Evolutionary conservation across 2,329 filamentous ascomycete genomes (phyloP).

Genomic region (Botrytis squamosa): DNA sequence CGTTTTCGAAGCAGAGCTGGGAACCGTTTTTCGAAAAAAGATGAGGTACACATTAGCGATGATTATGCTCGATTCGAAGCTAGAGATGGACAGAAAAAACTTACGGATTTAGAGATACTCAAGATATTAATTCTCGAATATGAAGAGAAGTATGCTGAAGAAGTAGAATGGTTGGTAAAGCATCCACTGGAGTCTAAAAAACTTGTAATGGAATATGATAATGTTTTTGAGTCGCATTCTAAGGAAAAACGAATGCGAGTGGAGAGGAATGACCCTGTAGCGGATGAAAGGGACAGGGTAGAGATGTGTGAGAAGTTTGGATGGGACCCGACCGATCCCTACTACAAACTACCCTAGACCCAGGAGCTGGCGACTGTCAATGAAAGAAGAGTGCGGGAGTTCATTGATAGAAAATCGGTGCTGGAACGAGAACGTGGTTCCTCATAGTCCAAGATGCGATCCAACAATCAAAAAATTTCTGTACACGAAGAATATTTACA

Average conservation of each 20-base stretch:
- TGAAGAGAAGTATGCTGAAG: background rate
- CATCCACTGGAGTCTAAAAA: background rate
- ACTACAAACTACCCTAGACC: background rate
- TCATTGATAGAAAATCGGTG: background rate
- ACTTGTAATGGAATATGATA: accelerated
- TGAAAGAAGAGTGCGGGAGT: background rate
- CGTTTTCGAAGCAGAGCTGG: background rate
- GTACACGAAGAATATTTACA: background rate
- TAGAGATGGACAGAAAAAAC: too few species aligned
- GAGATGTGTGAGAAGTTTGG: background rate
- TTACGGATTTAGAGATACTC: background rate
- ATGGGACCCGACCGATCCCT: background rate
- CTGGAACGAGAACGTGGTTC: background rate
- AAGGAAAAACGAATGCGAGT: background rate
- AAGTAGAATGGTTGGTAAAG: background rate
- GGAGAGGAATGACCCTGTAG: background rate
- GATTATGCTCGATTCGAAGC: background rate
- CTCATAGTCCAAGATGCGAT: too few species aligned
- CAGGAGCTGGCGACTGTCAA: background rate
- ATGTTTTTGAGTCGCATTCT: accelerated
- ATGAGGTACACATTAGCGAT: background rate
- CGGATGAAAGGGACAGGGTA: background rate
- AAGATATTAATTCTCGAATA: background rate
- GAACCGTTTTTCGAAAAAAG: background rate
- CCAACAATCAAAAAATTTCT: background rate